Evolutionary conservation across 2,329 filamentous ascomycete species (phyloP).

Genomic region (Fusarium sterilihyphosum): DNA sequence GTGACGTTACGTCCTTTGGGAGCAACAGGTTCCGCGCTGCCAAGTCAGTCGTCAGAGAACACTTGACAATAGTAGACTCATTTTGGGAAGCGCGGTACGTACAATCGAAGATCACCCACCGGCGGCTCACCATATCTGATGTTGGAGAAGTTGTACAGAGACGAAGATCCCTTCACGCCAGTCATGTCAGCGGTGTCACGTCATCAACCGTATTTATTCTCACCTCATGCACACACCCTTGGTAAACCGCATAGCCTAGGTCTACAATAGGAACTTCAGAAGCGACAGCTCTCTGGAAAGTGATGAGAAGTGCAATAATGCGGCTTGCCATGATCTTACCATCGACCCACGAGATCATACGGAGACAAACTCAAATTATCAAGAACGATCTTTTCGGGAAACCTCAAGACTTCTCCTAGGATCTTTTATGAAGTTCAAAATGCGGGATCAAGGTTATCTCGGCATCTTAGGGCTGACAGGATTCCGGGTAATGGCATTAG

Average conservation of each 20-base stretch:
- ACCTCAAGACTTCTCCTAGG: too few relatives aligned
- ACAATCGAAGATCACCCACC: background rate
- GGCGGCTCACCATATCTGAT: background rate
- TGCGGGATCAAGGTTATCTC: background rate
- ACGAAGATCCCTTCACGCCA: background rate
- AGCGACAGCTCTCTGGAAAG: background rate
- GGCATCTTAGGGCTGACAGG: background rate
- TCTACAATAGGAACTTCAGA: background rate
- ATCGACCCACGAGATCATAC: background rate
- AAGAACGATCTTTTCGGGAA: background rate
- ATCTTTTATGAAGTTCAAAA: background rate
- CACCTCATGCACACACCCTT: background rate
- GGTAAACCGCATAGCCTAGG: background rate
- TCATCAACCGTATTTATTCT: background rate
- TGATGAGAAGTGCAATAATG: background rate
- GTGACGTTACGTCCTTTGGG: background rate
- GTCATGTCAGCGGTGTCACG: too few relatives aligned
- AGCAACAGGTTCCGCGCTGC: background rate
- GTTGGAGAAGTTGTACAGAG: background rate
- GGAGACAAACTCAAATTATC: background rate
- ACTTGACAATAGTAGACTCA: fast-evolving
- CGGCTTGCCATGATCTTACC: background rate
- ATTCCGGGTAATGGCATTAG: background rate
- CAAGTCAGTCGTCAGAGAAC: background rate
- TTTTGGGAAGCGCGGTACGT: background rate